Evolutionary conservation across 441 rosid species (phyloP), one percentile per base, ranked within the genome.

Genomic region (Manihot esculenta): DNA sequence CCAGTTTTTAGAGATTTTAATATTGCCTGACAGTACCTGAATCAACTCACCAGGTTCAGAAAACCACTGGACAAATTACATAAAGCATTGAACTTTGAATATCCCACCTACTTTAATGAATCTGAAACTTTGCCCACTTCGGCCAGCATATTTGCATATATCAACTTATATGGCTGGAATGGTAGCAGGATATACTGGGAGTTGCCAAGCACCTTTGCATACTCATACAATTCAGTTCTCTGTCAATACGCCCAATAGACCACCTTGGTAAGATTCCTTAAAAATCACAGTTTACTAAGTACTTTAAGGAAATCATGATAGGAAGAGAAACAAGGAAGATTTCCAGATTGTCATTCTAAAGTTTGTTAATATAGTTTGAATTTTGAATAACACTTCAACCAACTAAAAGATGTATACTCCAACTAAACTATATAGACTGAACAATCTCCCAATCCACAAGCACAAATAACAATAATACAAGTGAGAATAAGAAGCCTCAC

Each of bases 1-100:
- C 92, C 93, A 64, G 93, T 88, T 83, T 91, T 95, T 70, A 95
- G 79, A 75, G 96, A 89, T 80, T 87, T 95, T 72, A 70, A 71
- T 61, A 89, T 77, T 50, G 98, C 91, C 82, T 95, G 99, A 81
- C 98, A 95, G 72, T 95, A 95, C 88, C 99, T 95, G 78, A 74
- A 66, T 72, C 50, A 75, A 74, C 61, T 64, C 30, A 70, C 68
- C 41, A 26, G 23, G 60, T 75, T 70, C 74, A 69, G 74, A 44
- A 50, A 66, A 72, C 67, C 26, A 33, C 73, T 72, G 26, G 63
- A 68, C 64, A 18, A 68, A 73, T 70, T 72, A 38, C 30, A 64
- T 54, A 44, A 69, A 62, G 62, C 41, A 62, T 20, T 61, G 62
- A 74, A 67, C 14, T 21, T 3, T 33, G 21, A 66, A 69, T 59